These are phyloP conservation scores for Pseudogymnoascus sp. DNA, from an alignment of 2,329 filamentous ascomycete genomes.

Conservation along the genomic window DNA sequence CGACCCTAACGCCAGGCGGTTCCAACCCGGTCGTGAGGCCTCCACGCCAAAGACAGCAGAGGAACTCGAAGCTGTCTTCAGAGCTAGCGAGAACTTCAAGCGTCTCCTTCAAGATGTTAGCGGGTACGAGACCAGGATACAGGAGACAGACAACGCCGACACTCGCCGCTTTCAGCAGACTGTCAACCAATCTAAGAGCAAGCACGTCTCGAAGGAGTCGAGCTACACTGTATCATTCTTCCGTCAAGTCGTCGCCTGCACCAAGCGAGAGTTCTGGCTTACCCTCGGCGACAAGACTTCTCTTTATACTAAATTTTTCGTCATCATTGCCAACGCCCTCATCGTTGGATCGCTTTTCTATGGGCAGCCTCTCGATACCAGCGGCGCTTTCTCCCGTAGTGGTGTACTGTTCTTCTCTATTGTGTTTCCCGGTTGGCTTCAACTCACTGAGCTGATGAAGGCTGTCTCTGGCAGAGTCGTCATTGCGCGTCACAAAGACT, in stretches of 20 bases:
- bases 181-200: slow-evolving; percentile 60
- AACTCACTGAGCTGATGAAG: slow-evolving; percentile 59
- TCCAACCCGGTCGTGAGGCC: slow-evolving; percentile 37
- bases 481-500: slow-evolving; percentile 50
- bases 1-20: slow-evolving; percentile 59
- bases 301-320: slow-evolving; percentile 30
- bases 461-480: slow-evolving; percentile 56
- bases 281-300: slow-evolving; percentile 57
- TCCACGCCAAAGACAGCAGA: slow-evolving; percentile 39
- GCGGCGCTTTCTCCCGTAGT: slow-evolving; percentile 55
- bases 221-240: slow-evolving; percentile 37
- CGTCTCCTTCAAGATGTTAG: slow-evolving; percentile 53
- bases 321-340: slow-evolving; percentile 54
- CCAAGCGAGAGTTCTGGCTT: slow-evolving; percentile 57
- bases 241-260: slow-evolving; percentile 49
- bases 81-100: slow-evolving; percentile 53
- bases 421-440: slow-evolving; percentile 53
- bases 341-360: slow-evolving; percentile 63
- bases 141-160: slow-evolving; percentile 50
- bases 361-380: slow-evolving; percentile 48
- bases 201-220: slow-evolving; percentile 56
- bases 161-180: slow-evolving; percentile 58
- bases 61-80: slow-evolving; percentile 62
- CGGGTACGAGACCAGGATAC: slow-evolving; percentile 50
- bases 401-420: slow-evolving; percentile 59